Percentiles rank a stretch among this genome's conserved stretches.
phyloP scores from a whole-genome alignment of 2,329 filamentous ascomycete species.

The Didymella sp. region DNA sequence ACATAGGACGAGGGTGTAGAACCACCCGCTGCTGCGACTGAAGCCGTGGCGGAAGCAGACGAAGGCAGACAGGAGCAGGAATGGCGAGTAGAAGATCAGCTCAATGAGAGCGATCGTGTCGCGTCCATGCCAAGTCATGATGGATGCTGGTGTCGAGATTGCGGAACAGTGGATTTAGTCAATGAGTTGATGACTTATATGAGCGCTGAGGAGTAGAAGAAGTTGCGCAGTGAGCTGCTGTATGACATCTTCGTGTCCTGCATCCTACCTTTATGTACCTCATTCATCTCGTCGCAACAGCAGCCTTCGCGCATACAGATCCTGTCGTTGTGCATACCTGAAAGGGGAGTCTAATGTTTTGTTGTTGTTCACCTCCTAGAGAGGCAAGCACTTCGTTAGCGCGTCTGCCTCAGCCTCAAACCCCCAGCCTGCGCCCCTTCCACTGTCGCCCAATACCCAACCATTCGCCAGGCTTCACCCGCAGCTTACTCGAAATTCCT shows the following conservation, averaged over 20 bases:
- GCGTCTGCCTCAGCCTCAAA: slow-evolving; percentile 2
- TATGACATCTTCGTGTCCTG: background rate
- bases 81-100: slow-evolving; percentile 49
- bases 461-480: background rate
- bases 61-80: slow-evolving; percentile 37
- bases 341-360: background rate
- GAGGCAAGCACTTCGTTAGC: slow-evolving; percentile 16
- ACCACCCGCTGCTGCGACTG: slow-evolving; percentile 58
- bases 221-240: background rate
- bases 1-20: slow-evolving; percentile 62
- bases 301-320: background rate
- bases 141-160: background rate
- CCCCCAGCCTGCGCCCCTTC: background rate
- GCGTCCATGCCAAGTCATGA: slow-evolving; percentile 13
- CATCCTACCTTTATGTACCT: background rate
- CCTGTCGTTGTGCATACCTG: slow-evolving; percentile 1
- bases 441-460: background rate
- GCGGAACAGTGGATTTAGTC: background rate
- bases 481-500: background rate
- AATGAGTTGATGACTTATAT: no score
- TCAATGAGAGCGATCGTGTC: slow-evolving; percentile 36
- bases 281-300: background rate
- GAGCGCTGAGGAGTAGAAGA: background rate
- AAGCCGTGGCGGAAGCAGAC: slow-evolving; percentile 50
- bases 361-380: slow-evolving; percentile 8